These are phyloP conservation scores for Sistotremastrum niveocremeum DNA, from an alignment of 768 basidiomycete genomes.

Conservation along the genomic window DNA sequence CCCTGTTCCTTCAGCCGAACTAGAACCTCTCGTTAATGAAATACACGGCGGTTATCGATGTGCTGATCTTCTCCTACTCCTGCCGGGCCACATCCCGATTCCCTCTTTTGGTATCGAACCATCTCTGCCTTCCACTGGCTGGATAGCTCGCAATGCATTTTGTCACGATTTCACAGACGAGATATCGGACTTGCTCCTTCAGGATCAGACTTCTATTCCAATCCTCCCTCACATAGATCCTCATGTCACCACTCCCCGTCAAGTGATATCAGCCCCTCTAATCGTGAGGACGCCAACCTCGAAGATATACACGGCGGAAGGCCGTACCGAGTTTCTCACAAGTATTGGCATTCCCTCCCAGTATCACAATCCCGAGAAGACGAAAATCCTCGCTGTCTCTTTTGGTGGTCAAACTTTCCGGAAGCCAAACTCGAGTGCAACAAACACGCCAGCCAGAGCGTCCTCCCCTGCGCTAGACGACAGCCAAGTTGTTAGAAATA, in stretches of 20 bases:
- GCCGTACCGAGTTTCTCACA: slow-evolving; percentile 39
- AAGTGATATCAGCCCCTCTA: slow-evolving; percentile 43
- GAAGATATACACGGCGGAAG: slow-evolving; percentile 36
- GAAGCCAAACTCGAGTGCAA: slow-evolving; percentile 23
- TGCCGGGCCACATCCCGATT: slow-evolving; percentile 66
- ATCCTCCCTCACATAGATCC: slow-evolving; percentile 14
- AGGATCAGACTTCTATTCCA: slow-evolving; percentile 28
- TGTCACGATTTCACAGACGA: slow-evolving; percentile 28
- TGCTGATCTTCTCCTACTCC: slow-evolving; percentile 54
- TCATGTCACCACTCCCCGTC: slow-evolving; percentile 17
- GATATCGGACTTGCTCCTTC: slow-evolving; percentile 21
- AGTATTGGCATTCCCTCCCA: slow-evolving; percentile 45
- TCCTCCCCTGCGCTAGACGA: slow-evolving; percentile 1
- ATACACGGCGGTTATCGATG: slow-evolving; percentile 52
- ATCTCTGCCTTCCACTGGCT: slow-evolving; percentile 43
- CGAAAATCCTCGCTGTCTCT: slow-evolving; percentile 61
- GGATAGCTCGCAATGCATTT: slow-evolving; percentile 47
- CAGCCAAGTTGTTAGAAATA: background rate
- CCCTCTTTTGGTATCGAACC: slow-evolving; percentile 50
- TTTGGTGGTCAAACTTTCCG: slow-evolving; percentile 71
- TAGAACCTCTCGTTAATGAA: slow-evolving; percentile 51
- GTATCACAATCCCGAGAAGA: slow-evolving; percentile 30
- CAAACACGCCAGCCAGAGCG: background rate
- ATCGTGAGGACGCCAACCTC: slow-evolving; percentile 48
- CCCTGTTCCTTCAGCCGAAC: slow-evolving; percentile 34